Conservation (phyloP, 345 rosid species). For the Brassica juncea region DNA sequence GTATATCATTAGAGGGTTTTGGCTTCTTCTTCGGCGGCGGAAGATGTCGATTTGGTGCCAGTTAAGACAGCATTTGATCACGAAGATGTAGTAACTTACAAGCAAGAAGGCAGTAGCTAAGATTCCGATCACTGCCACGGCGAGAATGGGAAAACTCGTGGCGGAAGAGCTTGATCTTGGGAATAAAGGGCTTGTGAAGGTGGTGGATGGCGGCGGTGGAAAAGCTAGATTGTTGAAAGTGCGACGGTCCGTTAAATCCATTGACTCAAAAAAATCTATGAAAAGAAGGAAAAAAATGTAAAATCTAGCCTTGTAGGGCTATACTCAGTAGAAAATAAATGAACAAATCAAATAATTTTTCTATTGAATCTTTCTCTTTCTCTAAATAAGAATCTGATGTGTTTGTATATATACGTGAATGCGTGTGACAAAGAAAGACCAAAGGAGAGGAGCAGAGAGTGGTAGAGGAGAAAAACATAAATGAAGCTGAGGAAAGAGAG, state of each 20-base stretch:
- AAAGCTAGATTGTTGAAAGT: conserved; percentile 41
- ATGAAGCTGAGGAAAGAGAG: conserved; percentile 20
- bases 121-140: conserved; percentile 80
- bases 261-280: background rate
- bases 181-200: conserved; percentile 34
- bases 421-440: conserved; percentile 9
- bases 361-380: background rate
- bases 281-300: background rate
- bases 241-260: conserved; percentile 36
- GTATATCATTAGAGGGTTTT: conserved; percentile 51
- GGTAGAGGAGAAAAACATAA: conserved; percentile 35
- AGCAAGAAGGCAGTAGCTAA: conserved; percentile 80
- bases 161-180: conserved; percentile 32
- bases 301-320: background rate
- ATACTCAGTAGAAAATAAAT: background rate
- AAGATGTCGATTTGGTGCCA: conserved; percentile 77
- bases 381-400: conserved; percentile 10
- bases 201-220: conserved; percentile 14
- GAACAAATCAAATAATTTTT: background rate
- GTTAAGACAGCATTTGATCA: conserved; percentile 85
- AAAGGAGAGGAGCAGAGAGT: conserved; percentile 12
- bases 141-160: conserved; percentile 61
- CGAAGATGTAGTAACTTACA: conserved; percentile 83
- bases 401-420: conserved; percentile 16
- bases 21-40: conserved; percentile 49